Evolutionary conservation across 495 filamentous ascomycete genomes (phyloP).

Genomic region (Recurvomyces mirabilis): DNA sequence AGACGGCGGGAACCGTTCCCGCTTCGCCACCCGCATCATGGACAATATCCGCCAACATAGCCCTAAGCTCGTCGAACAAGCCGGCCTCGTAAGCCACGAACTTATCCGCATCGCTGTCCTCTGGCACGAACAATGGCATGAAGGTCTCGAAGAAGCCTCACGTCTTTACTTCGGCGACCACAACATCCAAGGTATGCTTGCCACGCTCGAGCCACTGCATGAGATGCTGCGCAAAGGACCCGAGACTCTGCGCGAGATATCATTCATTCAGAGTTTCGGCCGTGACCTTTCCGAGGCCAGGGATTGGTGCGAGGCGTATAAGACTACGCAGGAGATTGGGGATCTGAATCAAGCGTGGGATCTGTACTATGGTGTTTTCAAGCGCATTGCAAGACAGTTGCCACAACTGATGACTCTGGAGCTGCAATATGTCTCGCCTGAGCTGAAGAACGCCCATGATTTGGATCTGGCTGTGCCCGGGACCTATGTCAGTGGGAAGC

Average conservation of each 20-base stretch:
- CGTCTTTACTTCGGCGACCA: slow-evolving; percentile 81
- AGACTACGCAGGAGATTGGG: slow-evolving; percentile 71
- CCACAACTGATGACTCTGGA: slow-evolving; percentile 87
- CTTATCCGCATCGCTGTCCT: slow-evolving; percentile 91
- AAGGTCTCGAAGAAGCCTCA: slow-evolving; percentile 95
- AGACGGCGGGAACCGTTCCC: slow-evolving; percentile 61
- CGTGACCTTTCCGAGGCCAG: slow-evolving; percentile 87
- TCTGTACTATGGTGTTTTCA: slow-evolving; percentile 94
- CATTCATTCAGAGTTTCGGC: slow-evolving; percentile 95
- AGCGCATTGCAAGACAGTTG: slow-evolving; percentile 85
- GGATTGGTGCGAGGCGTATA: slow-evolving; percentile 90
- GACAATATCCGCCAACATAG: slow-evolving; percentile 95
- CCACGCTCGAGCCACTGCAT: slow-evolving; percentile 78
- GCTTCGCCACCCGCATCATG: slow-evolving; percentile 85
- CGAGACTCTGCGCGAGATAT: slow-evolving; percentile 87
- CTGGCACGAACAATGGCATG: slow-evolving; percentile 99
- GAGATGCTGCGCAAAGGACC: slow-evolving; percentile 82
- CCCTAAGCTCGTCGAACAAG: slow-evolving; percentile 86
- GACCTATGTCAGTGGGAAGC: slow-evolving; percentile 81
- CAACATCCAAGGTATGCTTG: slow-evolving; percentile 95
- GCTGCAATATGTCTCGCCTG: slow-evolving; percentile 89
- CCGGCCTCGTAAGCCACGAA: slow-evolving; percentile 85
- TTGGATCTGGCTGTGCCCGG: slow-evolving; percentile 88
- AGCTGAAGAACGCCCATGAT: slow-evolving; percentile 66
- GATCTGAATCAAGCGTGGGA: slow-evolving; percentile 98